Conservation (phyloP, 2,329 filamentous ascomycete species). For the Verticillium nubilum region DNA sequence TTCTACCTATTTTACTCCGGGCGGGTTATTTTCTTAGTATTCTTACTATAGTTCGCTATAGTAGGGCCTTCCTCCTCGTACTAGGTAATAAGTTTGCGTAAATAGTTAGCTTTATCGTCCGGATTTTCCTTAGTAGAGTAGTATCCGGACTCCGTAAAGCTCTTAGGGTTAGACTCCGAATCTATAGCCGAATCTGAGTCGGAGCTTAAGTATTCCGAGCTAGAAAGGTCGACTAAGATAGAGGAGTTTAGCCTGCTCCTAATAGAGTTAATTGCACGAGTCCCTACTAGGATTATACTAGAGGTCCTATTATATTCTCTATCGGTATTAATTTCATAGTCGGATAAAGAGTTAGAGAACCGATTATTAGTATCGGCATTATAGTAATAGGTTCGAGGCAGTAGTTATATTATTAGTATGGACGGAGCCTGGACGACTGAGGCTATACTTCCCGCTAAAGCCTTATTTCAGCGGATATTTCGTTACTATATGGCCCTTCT, state of each 20-base stretch:
- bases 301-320: no score
- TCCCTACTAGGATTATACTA: no score
- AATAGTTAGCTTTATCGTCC: conserved; percentile 9
- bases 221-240: background rate
- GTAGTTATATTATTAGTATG: background rate
- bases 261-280: no score
- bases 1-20: conserved; percentile 11
- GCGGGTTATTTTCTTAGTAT: conserved; percentile 13
- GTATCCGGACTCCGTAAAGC: conserved; percentile 11
- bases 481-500: background rate
- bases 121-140: conserved; percentile 1
- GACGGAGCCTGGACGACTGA: background rate
- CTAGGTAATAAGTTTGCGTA: conserved; percentile 10
- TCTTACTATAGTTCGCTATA: conserved; percentile 13
- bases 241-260: no score
- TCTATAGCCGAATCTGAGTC: background rate
- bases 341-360: no score
- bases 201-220: background rate
- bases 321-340: no score
- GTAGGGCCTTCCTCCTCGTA: conserved; percentile 11
- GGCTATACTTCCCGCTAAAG: background rate
- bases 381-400: no score
- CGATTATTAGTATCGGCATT: no score
- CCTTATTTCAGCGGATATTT: background rate
- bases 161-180: background rate